Base-by-base conservation (phyloP, 306 rosid genomes). In the Notholithocarpus densiflorus region DNA sequence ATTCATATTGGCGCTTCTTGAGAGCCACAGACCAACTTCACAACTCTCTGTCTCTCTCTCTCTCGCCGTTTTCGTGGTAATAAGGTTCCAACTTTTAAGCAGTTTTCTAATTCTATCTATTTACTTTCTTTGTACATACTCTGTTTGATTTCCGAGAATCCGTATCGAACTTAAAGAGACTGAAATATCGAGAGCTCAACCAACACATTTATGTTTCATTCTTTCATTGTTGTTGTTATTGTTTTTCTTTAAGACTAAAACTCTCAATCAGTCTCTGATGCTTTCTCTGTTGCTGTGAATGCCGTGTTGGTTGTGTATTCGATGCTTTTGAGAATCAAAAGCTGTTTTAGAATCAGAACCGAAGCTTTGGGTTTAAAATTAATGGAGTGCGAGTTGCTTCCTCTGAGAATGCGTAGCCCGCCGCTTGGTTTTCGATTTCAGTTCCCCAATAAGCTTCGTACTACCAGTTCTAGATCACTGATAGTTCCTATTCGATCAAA, bases 351-450 rank as follows among this genome's bases (percentile, higher is more conserved):
- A 40, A 40, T 2, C 71, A 18, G 48, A 18, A 31, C 23, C 15
- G 71, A 31, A 65, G 51, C 51, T 18, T 18, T 10, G 21, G 5
- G 71, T 3, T 31, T 45, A 29, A 18, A 65, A 40, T 40, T 8
- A 40, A 40, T 40, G 72, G 72, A 66, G 34, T 34, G 26, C 72
- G 52, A 66, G 0, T 19, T 66, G 11, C 10, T 66, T n/a, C 6
- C 51, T n/a, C 72, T 8, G 52, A 66, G 23, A 24, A 17, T 66
- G 72, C 26, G 52, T 34, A 34, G 72, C 52, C 52, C 52, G 10
- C 72, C 52, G 1, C 72, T 45, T 66, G 51, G 72, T 15, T 81
- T 76, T 71, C 59, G 69, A 73, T 53, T 65, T 66, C 64, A 43
- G 26, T 60, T 73, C 17, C 57, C 85, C 45, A 72, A 20, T 31